phyloP scores from a whole-genome alignment of 129 eudicot species.

The Arctium minus region DNA sequence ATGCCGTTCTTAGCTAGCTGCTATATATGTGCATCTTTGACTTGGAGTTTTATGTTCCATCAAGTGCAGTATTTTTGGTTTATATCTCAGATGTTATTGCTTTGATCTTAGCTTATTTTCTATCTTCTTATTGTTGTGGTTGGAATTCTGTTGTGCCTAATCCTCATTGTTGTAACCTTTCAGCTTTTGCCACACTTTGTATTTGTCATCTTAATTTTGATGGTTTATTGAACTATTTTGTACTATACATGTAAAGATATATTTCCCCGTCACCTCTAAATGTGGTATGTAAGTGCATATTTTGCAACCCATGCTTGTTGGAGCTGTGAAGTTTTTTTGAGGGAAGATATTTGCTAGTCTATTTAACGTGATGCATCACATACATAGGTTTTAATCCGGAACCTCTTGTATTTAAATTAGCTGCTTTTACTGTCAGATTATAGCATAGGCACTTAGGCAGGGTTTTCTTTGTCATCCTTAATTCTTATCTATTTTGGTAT shows the following conservation, averaged over 20 bases:
- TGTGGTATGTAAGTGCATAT: not conserved
- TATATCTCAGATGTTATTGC: not conserved
- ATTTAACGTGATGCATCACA: no score
- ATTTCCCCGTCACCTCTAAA: not conserved
- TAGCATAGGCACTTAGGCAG: not conserved
- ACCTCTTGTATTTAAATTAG: not conserved
- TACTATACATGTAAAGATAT: not conserved
- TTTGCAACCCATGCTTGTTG: not conserved
- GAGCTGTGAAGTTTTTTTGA: no score
- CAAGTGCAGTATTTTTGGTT: not conserved
- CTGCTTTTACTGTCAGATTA: not conserved
- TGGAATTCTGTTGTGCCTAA: not conserved
- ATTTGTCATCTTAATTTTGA: not conserved
- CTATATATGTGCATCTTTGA: constrained; percentile 11
- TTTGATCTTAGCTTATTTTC: not conserved
- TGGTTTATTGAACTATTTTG: no score
- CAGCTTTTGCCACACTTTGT: not conserved
- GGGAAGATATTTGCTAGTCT: no score
- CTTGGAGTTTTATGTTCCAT: not conserved
- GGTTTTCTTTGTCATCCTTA: not conserved
- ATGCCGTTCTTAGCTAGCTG: constrained; percentile 15
- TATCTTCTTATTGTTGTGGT: not conserved
- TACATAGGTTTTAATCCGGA: no score
- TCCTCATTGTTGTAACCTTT: not conserved
- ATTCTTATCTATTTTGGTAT: not conserved